Evolutionary conservation across 2,329 filamentous ascomycete species (phyloP), one percentile per base, ranked within the genome.

Genomic region (Neofusicoccum sp.): DNA sequence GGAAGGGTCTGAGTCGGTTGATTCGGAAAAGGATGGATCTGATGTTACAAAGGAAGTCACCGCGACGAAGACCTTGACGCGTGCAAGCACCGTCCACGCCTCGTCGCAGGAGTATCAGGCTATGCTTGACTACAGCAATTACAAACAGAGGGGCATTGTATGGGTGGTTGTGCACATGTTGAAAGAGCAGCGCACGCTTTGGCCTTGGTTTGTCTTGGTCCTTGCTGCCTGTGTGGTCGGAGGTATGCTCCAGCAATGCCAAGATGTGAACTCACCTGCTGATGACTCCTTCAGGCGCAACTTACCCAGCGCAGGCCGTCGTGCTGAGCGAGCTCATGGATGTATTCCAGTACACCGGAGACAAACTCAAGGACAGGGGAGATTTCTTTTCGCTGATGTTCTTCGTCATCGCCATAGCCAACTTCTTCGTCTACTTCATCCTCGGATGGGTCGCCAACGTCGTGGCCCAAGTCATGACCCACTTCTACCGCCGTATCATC

Each of bases 211-310:
- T 56, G 63, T 31, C 71, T 69, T 3, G 36, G 33, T 9, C 31
- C 48, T 5, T 71, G 68, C 47, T 30, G 48, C 43, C 8, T 73
- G 73, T 7, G 82, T 88, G 56, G 87, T 90, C 51, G 74, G 81
- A 4, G 54, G 53, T 57, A 26, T 16, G 40, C n/a, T 44, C 20
- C 20, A 20, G 20, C 20, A 20, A 20, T 20, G 20, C 20, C 20
- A 20, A 20, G 20, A 20, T 20, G 20, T 20, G 20, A 20, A 20
- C 20, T 20, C 20, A 20, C 20, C 20, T 20, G 20, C 20, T 20
- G 20, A 20, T 20, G 20, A 20, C 20, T 20, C 20, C 20, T 20
- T 6, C 65, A 63, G 78, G 78, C 36, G 75, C 73, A 26, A 78
- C 77, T 0, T 81, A 75, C 61, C 79, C 80, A 2, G 77, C 76